Base-by-base conservation (phyloP, 148 eudicot species). In the Silene conica region DNA sequence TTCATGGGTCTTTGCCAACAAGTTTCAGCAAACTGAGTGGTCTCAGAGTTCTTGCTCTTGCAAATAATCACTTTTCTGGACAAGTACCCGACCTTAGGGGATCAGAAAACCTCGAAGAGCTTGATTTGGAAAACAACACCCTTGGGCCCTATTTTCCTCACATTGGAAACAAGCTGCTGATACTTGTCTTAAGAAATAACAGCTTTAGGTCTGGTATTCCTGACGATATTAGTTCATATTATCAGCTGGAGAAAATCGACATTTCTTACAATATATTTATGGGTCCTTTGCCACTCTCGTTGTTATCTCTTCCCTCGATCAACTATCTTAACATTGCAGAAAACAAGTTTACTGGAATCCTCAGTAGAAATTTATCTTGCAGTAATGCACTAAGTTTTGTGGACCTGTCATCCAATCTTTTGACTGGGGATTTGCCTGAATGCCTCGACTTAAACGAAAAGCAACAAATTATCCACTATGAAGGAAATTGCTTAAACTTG, bases 101-200 rank as follows among this genome's bases (percentile, higher is more conserved):
- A 26, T 81, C 90, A 67, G 74, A 77, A 19, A 83, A 87, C 63
- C 99, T 95, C 66, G 85, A 89, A 77, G 87, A 85, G 74, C 94
- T 95, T 20, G 81, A 95, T 63, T 23, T 95, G 77, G 92, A 84
- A 73, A 80, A 84, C 57, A 95, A 95, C 58, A 85, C 81, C 14
- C 69, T 88, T 7, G 99, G 99, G 31, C 89, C 94, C 19, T 76
- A 75, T 22, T 92, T 88, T 84, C 99, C 96, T 69, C 82, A 12
- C 59, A 74, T 90, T 54, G 80, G 79, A 13, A 82, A 73, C 74
- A 90, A 90, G 81, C 69, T 92, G 68, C 86, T 82, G 54, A 76
- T 70, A n/a, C 62, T 94, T 73, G 69, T 77, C 31, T 76, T 94
- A 72, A 87, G 80, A 73, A 83, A 76, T 55, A 94, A 94, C 84